These are phyloP conservation scores for Kurtzmaniella cleridarum DNA, from an alignment of 805 yeast genomes.

Conservation along the genomic window DNA sequence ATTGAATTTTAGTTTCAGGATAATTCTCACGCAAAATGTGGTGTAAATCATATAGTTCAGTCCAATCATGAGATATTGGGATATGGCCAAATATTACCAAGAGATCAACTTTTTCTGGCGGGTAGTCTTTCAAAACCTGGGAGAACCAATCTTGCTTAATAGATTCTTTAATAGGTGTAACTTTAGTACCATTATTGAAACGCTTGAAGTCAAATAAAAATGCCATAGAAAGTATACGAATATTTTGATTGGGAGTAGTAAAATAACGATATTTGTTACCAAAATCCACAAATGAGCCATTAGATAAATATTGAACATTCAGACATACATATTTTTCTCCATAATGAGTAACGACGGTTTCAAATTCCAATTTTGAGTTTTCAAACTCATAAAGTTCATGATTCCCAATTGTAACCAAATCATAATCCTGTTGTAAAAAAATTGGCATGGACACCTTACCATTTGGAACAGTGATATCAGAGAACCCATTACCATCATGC, in stretches of 20 bases:
- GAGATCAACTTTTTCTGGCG: constrained; percentile 48
- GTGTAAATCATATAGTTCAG: constrained; percentile 47
- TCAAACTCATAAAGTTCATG: constrained; percentile 78
- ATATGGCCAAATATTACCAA: constrained; percentile 74
- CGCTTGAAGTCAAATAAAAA: constrained; percentile 73
- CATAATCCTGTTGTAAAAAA: constrained; percentile 63
- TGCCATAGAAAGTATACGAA: constrained; percentile 62
- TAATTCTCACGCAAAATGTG: constrained; percentile 47
- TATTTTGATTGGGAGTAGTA: constrained; percentile 48
- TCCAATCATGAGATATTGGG: constrained; percentile 53
- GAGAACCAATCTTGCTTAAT: constrained; percentile 62
- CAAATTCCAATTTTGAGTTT: constrained; percentile 61
- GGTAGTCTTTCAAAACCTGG: constrained; percentile 29
- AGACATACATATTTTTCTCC: constrained; percentile 65
- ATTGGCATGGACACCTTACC: constrained; percentile 61
- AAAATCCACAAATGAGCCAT: constrained; percentile 51
- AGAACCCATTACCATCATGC: constrained; percentile 90
- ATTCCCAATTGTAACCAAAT: constrained; percentile 80
- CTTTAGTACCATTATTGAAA: constrained; percentile 55
- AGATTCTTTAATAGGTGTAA: constrained; percentile 54
- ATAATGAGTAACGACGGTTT: constrained; percentile 50
- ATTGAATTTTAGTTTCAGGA: constrained; percentile 67
- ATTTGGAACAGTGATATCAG: constrained; percentile 72
- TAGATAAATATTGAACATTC: constrained; percentile 56
- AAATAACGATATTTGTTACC: constrained; percentile 67